phyloP scores from a whole-genome alignment of 1,284 basidiomycete genomes.

The Thecaphora frezii region DNA sequence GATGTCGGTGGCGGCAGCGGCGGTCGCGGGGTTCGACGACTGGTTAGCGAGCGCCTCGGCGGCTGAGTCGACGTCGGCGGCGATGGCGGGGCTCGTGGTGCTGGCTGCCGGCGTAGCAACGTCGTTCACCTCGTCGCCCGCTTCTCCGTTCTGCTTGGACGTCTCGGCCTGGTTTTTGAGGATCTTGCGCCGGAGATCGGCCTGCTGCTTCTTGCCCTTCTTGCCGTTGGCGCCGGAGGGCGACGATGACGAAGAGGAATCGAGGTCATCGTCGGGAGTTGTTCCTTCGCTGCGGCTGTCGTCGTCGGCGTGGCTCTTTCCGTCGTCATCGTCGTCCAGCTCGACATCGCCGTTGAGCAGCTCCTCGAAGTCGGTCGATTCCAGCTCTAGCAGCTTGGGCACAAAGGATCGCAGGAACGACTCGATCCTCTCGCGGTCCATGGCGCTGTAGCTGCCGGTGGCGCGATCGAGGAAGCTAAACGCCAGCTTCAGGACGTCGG shows the following conservation, averaged over 20 bases:
- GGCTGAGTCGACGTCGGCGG: constrained; percentile 28
- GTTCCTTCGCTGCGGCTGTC: constrained; percentile 25
- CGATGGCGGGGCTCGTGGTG: constrained; percentile 31
- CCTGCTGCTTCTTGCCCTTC: constrained; percentile 31
- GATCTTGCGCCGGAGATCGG: constrained; percentile 40
- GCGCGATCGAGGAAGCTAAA: constrained; percentile 83
- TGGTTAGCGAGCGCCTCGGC: constrained; percentile 35
- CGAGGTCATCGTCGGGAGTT: constrained; percentile 34
- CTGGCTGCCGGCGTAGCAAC: constrained; percentile 27
- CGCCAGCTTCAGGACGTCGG: constrained; percentile 85
- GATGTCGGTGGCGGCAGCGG: constrained; percentile 17
- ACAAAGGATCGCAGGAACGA: constrained; percentile 82
- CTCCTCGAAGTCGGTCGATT: constrained; percentile 64
- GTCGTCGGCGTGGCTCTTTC: constrained; percentile 54
- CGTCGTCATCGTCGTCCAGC: constrained; percentile 32
- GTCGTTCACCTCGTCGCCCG: constrained; percentile 15
- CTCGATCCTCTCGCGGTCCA: constrained; percentile 82
- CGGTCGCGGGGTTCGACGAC: constrained; percentile 26
- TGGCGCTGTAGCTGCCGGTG: constrained; percentile 68
- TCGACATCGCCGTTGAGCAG: constrained; percentile 36
- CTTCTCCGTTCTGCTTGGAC: constrained; percentile 35
- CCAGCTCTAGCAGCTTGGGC: constrained; percentile 76
- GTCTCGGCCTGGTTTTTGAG: constrained; percentile 43
- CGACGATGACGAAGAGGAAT: constrained; percentile 29
- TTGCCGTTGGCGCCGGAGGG: constrained; percentile 12